A percentile compares a stretch with the other conserved stretches of the same genome.
Evolutionary conservation across 2,329 filamentous ascomycete species (phyloP).

Genomic region (Fusarium siculi): DNA sequence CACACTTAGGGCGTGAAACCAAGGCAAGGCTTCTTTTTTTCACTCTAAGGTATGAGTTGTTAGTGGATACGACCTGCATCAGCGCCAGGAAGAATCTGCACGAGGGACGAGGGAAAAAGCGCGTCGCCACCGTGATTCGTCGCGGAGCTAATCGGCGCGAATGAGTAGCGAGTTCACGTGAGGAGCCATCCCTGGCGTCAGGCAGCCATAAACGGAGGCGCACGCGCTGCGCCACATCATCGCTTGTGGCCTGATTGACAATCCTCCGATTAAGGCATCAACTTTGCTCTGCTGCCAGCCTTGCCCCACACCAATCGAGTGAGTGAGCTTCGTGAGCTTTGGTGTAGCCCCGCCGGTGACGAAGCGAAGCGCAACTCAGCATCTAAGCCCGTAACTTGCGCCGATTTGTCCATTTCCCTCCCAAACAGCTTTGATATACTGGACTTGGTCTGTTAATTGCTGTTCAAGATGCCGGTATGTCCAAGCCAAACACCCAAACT

Average conservation of each 20-base stretch:
- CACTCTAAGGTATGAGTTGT: constrained; percentile 15
- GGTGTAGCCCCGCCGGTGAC: constrained; percentile 47
- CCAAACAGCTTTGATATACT: constrained; percentile 37
- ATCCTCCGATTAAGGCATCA: constrained; percentile 36
- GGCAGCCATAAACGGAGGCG: constrained; percentile 46
- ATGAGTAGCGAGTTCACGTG: constrained; percentile 52
- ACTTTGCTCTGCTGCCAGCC: constrained; percentile 17
- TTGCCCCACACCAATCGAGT: constrained; percentile 46
- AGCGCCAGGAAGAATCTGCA: constrained; percentile 25
- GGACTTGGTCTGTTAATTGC: constrained; percentile 32
- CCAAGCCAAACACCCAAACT: not conserved
- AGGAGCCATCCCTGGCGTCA: constrained; percentile 30
- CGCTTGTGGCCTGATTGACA: constrained; percentile 26
- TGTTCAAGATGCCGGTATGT: constrained; percentile 61
- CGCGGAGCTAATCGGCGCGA: constrained; percentile 46
- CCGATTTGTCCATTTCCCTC: constrained; percentile 22
- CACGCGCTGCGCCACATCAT: constrained; percentile 32
- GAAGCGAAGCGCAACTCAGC: constrained; percentile 44
- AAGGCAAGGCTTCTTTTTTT: constrained; percentile 20
- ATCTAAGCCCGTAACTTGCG: constrained; percentile 37
- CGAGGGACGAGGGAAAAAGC: constrained; percentile 26
- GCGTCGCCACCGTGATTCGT: constrained; percentile 37
- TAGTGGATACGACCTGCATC: constrained; percentile 24
- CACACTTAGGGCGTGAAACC: constrained; percentile 26
- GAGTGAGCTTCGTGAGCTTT: constrained; percentile 46